Base-by-base conservation (phyloP, 108 stramenopile species). In the Cyclotella atomus region DNA sequence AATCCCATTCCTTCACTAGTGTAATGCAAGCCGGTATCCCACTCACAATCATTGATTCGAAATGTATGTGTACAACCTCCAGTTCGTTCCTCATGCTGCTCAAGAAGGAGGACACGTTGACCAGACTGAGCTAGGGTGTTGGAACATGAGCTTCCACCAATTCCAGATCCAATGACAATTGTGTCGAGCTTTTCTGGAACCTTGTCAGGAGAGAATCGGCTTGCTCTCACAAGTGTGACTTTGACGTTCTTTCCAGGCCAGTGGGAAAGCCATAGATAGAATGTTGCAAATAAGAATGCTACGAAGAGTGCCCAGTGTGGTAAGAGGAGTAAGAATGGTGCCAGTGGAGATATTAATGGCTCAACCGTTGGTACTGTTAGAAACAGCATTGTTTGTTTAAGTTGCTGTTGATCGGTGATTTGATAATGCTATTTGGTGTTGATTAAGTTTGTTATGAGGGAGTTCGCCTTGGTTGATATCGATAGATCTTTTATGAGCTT, bases 101-200 rank as follows among this genome's bases (percentile, higher is more conserved):
- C 91, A 29, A 91, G 74, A 19, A 91, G 63, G 1, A 91, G 78
- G 0, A 89, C 88, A 5, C 70, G 47, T 59, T 86, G 83, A 19
- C 88, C 90, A 23, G 81, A 72, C 47, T 88, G 83, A 15, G 88
- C 79, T 21, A 91, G 76, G 9, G 84, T 68, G 35, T 85, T 83
- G n/a, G 80, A 84, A 56, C 85, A 87, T 14, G 85, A 65, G 56
- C 82, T 76, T 6, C 91, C 91, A 19, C 91, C 88, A 52, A 82
- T 85, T 29, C 91, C 91, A 45, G 69, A 72, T 1, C 91, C 91
- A 41, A 92, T 88, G 16, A 92, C 81, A 62, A 91, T 87, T 12
- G 81, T 83, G 46, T 91, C 90, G 25, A 86, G 16, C 17, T 79
- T 75, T 27, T 53, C 24, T 35, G 84, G 84, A 14, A 85, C 76